A percentile compares a stretch with the other conserved stretches of the same genome.
phyloP scores from a whole-genome alignment of 805 yeast species.

The Starmerella cellae region DNA sequence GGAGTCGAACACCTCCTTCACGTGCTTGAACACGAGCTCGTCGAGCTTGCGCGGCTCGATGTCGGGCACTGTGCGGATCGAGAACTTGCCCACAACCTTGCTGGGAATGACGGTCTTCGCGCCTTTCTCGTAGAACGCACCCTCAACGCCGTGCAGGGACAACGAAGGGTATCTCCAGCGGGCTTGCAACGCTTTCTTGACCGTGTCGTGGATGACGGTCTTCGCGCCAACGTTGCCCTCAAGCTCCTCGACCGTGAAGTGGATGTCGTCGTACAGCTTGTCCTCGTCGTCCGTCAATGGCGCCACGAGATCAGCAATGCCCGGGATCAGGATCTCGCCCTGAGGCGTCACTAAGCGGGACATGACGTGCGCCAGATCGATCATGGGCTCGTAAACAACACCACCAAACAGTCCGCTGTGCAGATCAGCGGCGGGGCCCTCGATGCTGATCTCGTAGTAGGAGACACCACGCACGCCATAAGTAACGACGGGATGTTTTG shows the following conservation, averaged over 20 bases:
- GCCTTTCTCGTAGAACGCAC: conserved; percentile 88
- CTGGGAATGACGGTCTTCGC: conserved; percentile 98
- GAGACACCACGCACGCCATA: conserved; percentile 95
- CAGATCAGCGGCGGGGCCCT: conserved; percentile 93
- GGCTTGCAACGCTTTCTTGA: conserved; percentile 83
- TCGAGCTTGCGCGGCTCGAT: conserved; percentile 71
- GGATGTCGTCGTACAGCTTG: conserved; percentile 68
- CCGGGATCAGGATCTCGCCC: conserved; percentile 80
- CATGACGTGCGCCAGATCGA: conserved; percentile 72
- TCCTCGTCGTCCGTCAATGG: conserved; percentile 75
- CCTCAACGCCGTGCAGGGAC: conserved; percentile 93
- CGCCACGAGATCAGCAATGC: conserved; percentile 88
- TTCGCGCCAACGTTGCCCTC: conserved; percentile 80
- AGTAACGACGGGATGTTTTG: conserved; percentile 90
- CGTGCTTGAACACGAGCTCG: conserved; percentile 58
- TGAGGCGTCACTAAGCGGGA: conserved; percentile 60
- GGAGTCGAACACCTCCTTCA: conserved; percentile 49
- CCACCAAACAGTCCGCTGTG: conserved; percentile 98
- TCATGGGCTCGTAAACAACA: conserved; percentile 92
- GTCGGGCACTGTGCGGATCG: conserved; percentile 94
- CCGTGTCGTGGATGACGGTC: conserved; percentile 62
- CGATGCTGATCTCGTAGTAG: conserved; percentile 69
- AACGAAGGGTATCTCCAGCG: conserved; percentile 98
- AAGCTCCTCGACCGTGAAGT: conserved; percentile 70
- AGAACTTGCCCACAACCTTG: conserved; percentile 83